Conservation (phyloP, 768 basidiomycete species). For the Astraeus odoratus region DNA sequence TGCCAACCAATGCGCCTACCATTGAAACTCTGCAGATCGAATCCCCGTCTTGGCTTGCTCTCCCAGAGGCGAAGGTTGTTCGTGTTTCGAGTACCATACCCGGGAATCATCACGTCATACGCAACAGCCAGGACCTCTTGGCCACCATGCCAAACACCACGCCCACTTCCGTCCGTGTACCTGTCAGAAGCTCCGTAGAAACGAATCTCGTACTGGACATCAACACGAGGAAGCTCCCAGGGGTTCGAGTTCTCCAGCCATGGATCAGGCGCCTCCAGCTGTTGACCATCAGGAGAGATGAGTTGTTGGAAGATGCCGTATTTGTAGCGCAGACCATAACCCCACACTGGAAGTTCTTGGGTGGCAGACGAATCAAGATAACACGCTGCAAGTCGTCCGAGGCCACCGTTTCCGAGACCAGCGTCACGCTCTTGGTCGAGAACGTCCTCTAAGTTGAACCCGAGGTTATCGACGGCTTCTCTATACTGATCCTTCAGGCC, state of each 20-base stretch:
- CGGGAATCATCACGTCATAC: constrained; percentile 92
- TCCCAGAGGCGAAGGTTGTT: constrained; percentile 89
- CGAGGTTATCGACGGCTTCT: constrained; percentile 65
- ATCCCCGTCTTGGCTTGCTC: constrained; percentile 81
- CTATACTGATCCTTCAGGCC: constrained; percentile 72
- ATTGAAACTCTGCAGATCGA: constrained; percentile 94
- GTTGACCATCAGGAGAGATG: constrained; percentile 76
- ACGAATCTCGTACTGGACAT: constrained; percentile 78
- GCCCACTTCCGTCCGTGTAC: constrained; percentile 48
- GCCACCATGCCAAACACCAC: constrained; percentile 77
- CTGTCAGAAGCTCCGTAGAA: constrained; percentile 85
- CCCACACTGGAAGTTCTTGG: constrained; percentile 90
- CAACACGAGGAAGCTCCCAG: constrained; percentile 82
- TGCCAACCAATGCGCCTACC: constrained; percentile 34
- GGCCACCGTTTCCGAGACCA: constrained; percentile 89
- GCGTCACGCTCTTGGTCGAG: constrained; percentile 90
- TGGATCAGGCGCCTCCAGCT: constrained; percentile 88
- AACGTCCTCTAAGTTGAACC: constrained; percentile 85
- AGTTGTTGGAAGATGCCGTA: constrained; percentile 96
- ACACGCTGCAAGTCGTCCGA: constrained; percentile 94
- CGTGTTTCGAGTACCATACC: constrained; percentile 71
- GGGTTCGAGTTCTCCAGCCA: constrained; percentile 87
- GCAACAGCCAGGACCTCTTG: constrained; percentile 92
- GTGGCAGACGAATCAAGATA: constrained; percentile 92
- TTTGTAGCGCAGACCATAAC: constrained; percentile 88